phyloP scores from a whole-genome alignment of 495 filamentous ascomycete species.

The Daldinia concentrica region DNA sequence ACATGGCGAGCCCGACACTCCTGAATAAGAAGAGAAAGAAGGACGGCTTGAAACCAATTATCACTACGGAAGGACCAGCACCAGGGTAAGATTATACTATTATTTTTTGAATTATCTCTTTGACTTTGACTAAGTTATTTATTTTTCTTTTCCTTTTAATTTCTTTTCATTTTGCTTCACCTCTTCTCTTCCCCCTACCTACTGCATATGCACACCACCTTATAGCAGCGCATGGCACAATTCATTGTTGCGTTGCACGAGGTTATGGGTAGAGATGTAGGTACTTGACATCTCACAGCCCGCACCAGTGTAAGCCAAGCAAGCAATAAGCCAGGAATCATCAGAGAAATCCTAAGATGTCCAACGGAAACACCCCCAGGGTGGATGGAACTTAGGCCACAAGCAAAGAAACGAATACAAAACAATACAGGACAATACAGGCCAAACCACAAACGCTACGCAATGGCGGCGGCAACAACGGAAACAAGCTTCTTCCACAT shows the following conservation, averaged over 20 bases:
- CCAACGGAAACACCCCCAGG: not conserved
- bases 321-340: constrained; percentile 1
- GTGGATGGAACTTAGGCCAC: not conserved
- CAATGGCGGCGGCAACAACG: not conserved
- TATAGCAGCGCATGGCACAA: constrained; percentile 32
- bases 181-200: constrained; percentile 23
- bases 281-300: constrained; percentile 31
- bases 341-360: not conserved
- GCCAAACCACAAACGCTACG: not conserved
- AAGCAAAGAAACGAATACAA: not conserved
- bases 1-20: constrained; percentile 49
- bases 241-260: constrained; percentile 52
- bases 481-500: not conserved
- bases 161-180: constrained; percentile 10
- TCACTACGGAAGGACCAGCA: constrained; percentile 75
- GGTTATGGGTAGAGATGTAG: constrained; percentile 18
- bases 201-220: constrained; percentile 50
- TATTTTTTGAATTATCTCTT: not conserved
- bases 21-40: constrained; percentile 86
- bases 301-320: constrained; percentile 21
- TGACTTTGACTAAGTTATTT: not conserved
- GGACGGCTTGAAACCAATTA: constrained; percentile 88
- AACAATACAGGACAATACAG: not conserved
- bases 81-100: constrained; percentile 49
- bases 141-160: constrained; percentile 3